phyloP scores from a whole-genome alignment of 2,329 filamentous ascomycete genomes.

The Trichoderma breve region DNA sequence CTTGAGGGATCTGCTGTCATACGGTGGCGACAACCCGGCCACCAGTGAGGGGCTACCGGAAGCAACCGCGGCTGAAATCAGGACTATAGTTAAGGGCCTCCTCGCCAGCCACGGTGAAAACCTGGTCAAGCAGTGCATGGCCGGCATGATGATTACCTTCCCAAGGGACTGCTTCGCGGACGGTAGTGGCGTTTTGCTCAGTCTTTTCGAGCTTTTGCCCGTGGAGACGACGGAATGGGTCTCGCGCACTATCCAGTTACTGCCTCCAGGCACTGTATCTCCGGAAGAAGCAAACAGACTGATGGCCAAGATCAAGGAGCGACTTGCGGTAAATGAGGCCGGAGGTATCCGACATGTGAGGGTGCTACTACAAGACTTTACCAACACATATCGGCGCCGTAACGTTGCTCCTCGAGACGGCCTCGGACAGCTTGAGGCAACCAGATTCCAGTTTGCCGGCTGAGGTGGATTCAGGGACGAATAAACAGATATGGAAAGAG shows the following conservation, averaged over 20 bases:
- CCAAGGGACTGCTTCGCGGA: constrained; percentile 94
- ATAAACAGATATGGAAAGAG: not conserved
- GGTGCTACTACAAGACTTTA: constrained; percentile 89
- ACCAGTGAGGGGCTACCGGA: constrained; percentile 57
- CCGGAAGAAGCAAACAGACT: constrained; percentile 77
- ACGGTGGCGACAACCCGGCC: constrained; percentile 73
- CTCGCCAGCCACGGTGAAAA: constrained; percentile 68
- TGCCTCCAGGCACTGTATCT: constrained; percentile 79
- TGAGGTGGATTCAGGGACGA: constrained; percentile 24
- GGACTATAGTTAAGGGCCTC: constrained; percentile 69
- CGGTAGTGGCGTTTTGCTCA: constrained; percentile 86
- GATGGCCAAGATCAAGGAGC: constrained; percentile 76
- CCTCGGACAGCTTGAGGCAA: constrained; percentile 80
- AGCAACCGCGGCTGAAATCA: constrained; percentile 66
- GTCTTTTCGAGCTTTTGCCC: constrained; percentile 83
- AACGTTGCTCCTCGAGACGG: constrained; percentile 96
- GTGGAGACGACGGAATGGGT: constrained; percentile 79
- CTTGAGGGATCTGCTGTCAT: constrained; percentile 84
- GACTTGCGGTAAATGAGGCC: constrained; percentile 62
- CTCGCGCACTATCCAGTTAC: constrained; percentile 74
- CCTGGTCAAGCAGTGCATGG: constrained; percentile 84
- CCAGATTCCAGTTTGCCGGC: constrained; percentile 75
- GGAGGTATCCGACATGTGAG: constrained; percentile 72
- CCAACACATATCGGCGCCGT: constrained; percentile 85
- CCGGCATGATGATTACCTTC: constrained; percentile 99